Evolutionary conservation across 768 basidiomycete genomes (phyloP), one percentile per base, ranked within the genome.

Genomic region (Termitomyces heimii): DNA sequence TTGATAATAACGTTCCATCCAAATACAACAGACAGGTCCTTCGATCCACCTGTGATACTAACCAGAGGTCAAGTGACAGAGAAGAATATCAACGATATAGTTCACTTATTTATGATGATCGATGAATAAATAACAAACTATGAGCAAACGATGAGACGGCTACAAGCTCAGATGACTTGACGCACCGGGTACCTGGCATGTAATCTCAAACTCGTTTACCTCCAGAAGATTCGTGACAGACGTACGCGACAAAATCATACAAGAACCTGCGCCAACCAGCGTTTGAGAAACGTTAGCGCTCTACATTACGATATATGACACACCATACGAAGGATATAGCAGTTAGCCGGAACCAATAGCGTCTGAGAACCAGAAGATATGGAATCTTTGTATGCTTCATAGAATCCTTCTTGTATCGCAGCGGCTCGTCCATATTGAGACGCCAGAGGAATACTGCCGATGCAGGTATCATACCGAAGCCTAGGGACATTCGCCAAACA

Each of bases 1-100:
- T 89, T 89, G 75, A 93, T 88, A 20, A 94, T 82, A 40, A 89
- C 85, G 59, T 80, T 82, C 93, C 92, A 94, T n/a, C 92, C 92
- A 60, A 94, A 85, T 8, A 88, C 77, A 45, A 86, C 77, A 3
- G 72, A 65, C 20, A 93, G 75, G 8, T 83, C 75, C 9, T 69
- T 64, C 34, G 70, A 68, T 31, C 73, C 70, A 35, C 86, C 85
- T 14, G 84, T 85, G 56, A 92, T 75, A 54, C 84, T 89, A 53
- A 24, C 14, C 22, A 18, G 10, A 34, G 4, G 28, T 31, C n/a
- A 20, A 29, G 10, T 24, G 31, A 22, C 26, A 18, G 40, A 46
- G 13, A 39, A 1, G 4, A 22, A 43, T 16, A 31, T 22, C 24
- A 47, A 16, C 49, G 7, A 26, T 24, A 8, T 22, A 16, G 61